phyloP scores from a whole-genome alignment of 495 filamentous ascomycete genomes.

The Lasiosphaeriaceae sp. region DNA sequence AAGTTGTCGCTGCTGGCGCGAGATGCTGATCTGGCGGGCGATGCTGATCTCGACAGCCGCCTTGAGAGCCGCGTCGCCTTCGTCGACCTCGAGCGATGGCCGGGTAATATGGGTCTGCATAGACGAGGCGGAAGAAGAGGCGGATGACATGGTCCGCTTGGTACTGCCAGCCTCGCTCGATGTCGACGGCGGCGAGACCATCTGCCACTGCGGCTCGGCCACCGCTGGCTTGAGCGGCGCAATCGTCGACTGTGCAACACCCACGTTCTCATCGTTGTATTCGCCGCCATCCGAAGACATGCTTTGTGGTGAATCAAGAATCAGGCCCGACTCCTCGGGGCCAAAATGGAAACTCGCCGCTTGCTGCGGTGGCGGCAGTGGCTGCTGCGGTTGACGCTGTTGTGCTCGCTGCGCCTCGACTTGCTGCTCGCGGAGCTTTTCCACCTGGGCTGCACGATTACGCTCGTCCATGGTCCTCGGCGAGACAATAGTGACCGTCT shows the following conservation, averaged over 20 bases:
- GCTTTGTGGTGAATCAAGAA: conserved; percentile 45
- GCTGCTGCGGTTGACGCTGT: conserved; percentile 18
- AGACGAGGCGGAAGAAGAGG: conserved; percentile 21
- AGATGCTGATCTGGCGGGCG: conserved; percentile 56
- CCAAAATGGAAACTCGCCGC: conserved; percentile 31
- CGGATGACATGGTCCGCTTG: conserved; percentile 24
- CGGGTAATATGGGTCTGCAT: conserved; percentile 26
- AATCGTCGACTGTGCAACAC: background rate
- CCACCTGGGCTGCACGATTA: conserved; percentile 20
- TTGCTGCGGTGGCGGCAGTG: background rate
- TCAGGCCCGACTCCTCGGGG: conserved; percentile 40
- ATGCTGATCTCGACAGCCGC: conserved; percentile 54
- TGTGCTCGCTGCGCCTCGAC: conserved; percentile 22
- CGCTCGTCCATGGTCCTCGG: conserved; percentile 29
- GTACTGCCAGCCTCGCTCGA: conserved; percentile 23
- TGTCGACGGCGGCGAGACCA: conserved; percentile 38
- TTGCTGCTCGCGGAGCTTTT: conserved; percentile 26
- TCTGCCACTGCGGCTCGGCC: conserved; percentile 50
- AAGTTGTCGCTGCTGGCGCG: conserved; percentile 50
- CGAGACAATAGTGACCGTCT: conserved; percentile 27
- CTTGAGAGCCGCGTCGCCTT: conserved; percentile 36
- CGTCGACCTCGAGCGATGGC: conserved; percentile 31
- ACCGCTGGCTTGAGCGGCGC: conserved; percentile 24
- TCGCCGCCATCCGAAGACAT: conserved; percentile 2
- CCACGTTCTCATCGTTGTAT: conserved; percentile 15